Percentiles rank a stretch among this genome's conserved stretches.
phyloP scores from a whole-genome alignment of 352 stramenopile genomes.

The Saprolegnia parasitica region DNA sequence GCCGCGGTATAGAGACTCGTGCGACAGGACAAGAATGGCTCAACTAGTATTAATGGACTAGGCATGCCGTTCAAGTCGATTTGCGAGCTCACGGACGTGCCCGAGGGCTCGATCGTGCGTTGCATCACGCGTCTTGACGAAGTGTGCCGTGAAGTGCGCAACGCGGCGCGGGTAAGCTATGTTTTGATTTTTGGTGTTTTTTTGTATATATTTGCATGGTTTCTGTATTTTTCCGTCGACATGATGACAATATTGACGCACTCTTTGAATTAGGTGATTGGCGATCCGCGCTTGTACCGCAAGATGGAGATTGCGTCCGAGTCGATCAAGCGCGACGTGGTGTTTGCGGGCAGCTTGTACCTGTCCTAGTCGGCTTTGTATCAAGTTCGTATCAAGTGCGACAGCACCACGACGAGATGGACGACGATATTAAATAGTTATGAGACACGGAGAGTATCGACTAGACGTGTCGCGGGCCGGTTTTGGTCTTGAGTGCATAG shows the following conservation, averaged over 20 bases:
- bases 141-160: conserved; percentile 95
- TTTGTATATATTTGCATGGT: not conserved
- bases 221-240: not conserved
- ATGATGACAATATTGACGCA: not conserved
- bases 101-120: conserved; percentile 97
- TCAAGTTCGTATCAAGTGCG: not conserved
- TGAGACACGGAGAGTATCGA: conserved; percentile 1
- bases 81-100: conserved; percentile 92
- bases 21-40: too few species aligned
- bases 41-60: not conserved
- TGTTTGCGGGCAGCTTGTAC: conserved; percentile 97
- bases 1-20: conserved; percentile 44
- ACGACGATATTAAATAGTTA: conserved; percentile 1
- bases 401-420: not conserved
- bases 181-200: not conserved
- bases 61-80: conserved; percentile 95
- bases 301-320: conserved; percentile 98
- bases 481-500: conserved; percentile 14
- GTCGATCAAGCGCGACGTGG: conserved; percentile 97
- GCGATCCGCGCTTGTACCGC: conserved; percentile 93
- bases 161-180: conserved; percentile 81
- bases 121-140: conserved; percentile 98
- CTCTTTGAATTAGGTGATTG: conserved; percentile 49
- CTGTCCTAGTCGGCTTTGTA: conserved; percentile 42
- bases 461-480: conserved; percentile 4